Base-by-base conservation (phyloP, 495 filamentous ascomycete genomes). In the Elasticomyces elasticus region DNA sequence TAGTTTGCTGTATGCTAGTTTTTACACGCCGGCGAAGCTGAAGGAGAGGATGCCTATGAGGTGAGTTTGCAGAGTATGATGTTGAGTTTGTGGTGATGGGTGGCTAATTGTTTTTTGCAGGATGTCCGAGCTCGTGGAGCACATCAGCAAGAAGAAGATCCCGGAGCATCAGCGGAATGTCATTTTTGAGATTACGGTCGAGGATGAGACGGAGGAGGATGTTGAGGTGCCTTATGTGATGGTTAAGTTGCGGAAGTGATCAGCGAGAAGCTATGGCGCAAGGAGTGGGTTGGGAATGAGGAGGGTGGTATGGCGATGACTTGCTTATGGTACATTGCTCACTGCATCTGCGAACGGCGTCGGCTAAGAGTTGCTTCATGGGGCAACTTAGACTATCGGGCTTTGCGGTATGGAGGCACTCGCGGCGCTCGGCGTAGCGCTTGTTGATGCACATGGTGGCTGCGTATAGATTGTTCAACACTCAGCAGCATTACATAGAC, bases 211-310 rank as follows among this genome's bases (percentile, higher is more conserved):
- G 1, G 92, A 85, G 51, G 87, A 97, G 72, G 94, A 99, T 70
- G 90, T 97, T 5, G 94, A 99, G 72, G 83, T 97, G 59, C 94
- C 94, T 7, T 96, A 95, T 68, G 87, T 97, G 64, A 95, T 91
- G 85, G 80, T 94, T 61, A 88, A 84, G 74, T 67, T 83, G 63
- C 44, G 54, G 30, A 66, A 68, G 60, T 69, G 67, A 59, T n/a
- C n/a, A n/a, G n/a, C n/a, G n/a, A n/a, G n/a, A n/a, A n/a, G n/a
- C n/a, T n/a, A n/a, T n/a, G n/a, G n/a, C n/a, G n/a, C n/a, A n/a
- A n/a, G n/a, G n/a, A n/a, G n/a, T n/a, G n/a, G n/a, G n/a, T n/a
- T n/a, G n/a, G n/a, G n/a, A n/a, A 52, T 44, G 43, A 37, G 31
- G n/a, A 37, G 31, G 31, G n/a, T 37, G n/a, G 31, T 10, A 37